Evolutionary conservation across 2,329 filamentous ascomycete species (phyloP).

Genomic region (Paecilomyces sp.): DNA sequence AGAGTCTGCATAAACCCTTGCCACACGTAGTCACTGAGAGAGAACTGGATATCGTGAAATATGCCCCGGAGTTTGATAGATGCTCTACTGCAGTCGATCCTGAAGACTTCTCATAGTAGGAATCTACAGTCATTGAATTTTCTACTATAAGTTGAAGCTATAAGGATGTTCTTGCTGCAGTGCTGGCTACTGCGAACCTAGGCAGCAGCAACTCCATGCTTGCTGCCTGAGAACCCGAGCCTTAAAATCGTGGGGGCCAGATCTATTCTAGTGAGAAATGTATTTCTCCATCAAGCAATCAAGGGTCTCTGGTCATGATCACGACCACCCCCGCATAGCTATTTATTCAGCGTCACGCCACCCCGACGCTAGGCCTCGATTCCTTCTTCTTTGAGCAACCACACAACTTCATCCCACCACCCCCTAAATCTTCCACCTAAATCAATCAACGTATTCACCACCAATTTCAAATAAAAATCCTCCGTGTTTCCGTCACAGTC

Average conservation of each 20-base stretch:
- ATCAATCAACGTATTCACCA: background rate
- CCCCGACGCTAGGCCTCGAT: background rate
- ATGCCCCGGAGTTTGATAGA: background rate
- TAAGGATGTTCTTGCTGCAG: background rate
- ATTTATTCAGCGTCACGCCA: background rate
- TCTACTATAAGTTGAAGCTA: background rate
- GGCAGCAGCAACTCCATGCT: background rate
- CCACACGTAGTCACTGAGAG: background rate
- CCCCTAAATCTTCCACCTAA: background rate
- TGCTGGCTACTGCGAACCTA: background rate
- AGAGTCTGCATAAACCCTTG: too few relatives aligned
- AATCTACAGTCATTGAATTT: background rate
- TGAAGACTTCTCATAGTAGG: background rate
- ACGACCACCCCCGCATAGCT: background rate
- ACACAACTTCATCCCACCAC: background rate
- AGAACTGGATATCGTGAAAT: background rate
- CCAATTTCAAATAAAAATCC: background rate
- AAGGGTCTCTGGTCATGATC: too few relatives aligned
- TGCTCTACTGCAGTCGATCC: background rate
- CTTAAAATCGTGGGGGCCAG: background rate
- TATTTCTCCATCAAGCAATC: too few relatives aligned
- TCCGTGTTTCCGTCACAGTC: background rate
- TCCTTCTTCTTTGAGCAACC: background rate
- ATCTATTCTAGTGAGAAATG: too few relatives aligned
- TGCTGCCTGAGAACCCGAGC: background rate